Conservation (phyloP, 1,139 yeast species). For the Groenewaldozyma auringiensis region DNA sequence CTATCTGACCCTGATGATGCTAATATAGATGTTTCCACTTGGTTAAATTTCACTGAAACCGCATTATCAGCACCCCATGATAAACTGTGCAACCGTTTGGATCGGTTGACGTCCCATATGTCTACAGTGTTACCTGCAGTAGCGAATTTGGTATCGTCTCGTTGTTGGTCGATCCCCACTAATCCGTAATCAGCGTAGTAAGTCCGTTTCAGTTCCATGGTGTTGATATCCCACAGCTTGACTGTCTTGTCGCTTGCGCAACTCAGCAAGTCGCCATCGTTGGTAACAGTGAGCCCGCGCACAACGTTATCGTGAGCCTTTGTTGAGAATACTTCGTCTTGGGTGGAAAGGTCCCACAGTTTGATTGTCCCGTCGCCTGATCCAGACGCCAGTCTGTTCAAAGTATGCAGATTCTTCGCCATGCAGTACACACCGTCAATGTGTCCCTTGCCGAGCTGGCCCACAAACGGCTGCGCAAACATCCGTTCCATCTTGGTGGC, state of each 20-base stretch:
- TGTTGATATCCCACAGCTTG: slow-evolving; percentile 63
- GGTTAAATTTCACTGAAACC: slow-evolving; percentile 74
- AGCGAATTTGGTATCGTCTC: slow-evolving; percentile 63
- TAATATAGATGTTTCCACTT: slow-evolving; percentile 78
- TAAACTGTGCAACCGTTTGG: slow-evolving; percentile 66
- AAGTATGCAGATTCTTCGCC: slow-evolving; percentile 65
- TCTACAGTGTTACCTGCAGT: slow-evolving; percentile 90
- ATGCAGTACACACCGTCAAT: slow-evolving; percentile 90
- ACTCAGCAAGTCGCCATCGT: slow-evolving; percentile 58
- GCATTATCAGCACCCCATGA: slow-evolving; percentile 97
- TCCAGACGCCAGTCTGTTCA: slow-evolving; percentile 79
- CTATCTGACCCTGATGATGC: slow-evolving; percentile 94
- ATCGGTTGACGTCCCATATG: slow-evolving; percentile 80
- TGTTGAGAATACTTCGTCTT: slow-evolving; percentile 67
- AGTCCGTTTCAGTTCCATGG: slow-evolving; percentile 35
- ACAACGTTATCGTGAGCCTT: slow-evolving; percentile 91
- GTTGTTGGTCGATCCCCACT: slow-evolving; percentile 80
- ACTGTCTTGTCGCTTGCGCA: slow-evolving; percentile 90
- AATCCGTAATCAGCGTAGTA: slow-evolving; percentile 80
- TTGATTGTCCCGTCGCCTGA: slow-evolving; percentile 94
- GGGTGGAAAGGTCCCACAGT: slow-evolving; percentile 78
- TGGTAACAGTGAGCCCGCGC: slow-evolving; percentile 77
- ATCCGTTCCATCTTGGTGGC: slow-evolving; percentile 93
- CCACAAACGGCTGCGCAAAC: slow-evolving; percentile 97
- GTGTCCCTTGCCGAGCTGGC: slow-evolving; percentile 92